These are phyloP conservation scores for Polygonum aviculare DNA, from an alignment of 148 eudicot species.

Conservation along the genomic window DNA sequence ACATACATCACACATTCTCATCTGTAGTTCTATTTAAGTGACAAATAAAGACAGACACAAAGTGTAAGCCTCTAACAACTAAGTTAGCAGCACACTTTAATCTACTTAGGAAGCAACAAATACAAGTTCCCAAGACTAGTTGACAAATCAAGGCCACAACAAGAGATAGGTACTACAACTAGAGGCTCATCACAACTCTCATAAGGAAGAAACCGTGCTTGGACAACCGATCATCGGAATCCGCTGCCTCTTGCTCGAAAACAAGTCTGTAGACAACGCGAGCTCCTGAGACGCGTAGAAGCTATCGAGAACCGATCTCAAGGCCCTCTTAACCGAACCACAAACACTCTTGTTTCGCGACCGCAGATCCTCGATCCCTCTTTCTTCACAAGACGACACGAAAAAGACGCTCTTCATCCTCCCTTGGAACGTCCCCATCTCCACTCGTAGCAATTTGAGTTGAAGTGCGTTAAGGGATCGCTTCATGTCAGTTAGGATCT, in stretches of 20 bases:
- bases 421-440: conserved; percentile 55
- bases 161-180: neutral
- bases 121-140: neutral
- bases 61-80: neutral
- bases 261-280: conserved; percentile 24
- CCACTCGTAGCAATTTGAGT: conserved; percentile 35
- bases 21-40: too few relatives aligned
- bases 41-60: neutral
- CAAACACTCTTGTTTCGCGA: conserved; percentile 15
- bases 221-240: neutral
- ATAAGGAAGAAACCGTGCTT: neutral
- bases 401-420: conserved; percentile 49
- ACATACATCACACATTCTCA: too few relatives aligned
- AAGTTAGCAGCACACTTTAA: too few relatives aligned
- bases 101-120: neutral
- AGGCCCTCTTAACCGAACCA: conserved; percentile 31
- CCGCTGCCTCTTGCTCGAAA: conserved; percentile 37
- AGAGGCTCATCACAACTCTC: neutral
- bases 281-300: conserved; percentile 33
- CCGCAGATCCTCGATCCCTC: conserved; percentile 4
- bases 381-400: conserved; percentile 14
- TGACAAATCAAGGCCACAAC: neutral
- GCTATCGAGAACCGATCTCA: conserved; percentile 43
- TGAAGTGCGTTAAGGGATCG: conserved; percentile 34
- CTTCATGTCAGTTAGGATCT: conserved; percentile 40